These are phyloP conservation scores for Silybum marianum DNA, from an alignment of 129 eudicot species.

Conservation along the genomic window DNA sequence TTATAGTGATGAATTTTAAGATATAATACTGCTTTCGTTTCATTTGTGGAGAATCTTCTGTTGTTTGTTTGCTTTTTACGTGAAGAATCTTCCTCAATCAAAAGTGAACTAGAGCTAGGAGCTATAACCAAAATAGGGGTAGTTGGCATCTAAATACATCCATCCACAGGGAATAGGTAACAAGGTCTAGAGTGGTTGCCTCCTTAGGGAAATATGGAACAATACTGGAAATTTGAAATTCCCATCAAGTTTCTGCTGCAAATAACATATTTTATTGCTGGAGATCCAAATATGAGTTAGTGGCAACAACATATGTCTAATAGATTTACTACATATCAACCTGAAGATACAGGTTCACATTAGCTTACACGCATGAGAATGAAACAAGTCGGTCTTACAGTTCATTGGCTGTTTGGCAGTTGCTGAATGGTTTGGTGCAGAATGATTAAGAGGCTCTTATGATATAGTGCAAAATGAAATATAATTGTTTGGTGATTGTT, in stretches of 20 bases:
- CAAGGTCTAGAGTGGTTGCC: not conserved
- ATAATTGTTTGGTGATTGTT: too few relatives aligned
- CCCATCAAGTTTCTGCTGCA: not conserved
- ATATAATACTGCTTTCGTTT: too few relatives aligned
- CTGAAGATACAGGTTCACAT: not conserved
- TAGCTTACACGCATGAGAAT: not conserved
- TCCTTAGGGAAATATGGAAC: not conserved
- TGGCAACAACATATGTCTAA: not conserved
- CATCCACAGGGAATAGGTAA: not conserved
- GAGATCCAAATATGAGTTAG: not conserved
- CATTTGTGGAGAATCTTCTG: not conserved
- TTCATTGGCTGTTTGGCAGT: too few relatives aligned
- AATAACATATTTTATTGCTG: not conserved
- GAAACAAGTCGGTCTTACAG: not conserved
- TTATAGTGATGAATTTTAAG: not conserved
- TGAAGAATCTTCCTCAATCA: not conserved
- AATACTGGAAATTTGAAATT: not conserved
- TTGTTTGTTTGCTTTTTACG: not conserved
- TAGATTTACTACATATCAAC: not conserved
- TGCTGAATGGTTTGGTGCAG: too few relatives aligned
- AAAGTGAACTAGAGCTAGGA: not conserved
- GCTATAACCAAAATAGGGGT: not conserved
- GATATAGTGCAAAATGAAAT: too few relatives aligned
- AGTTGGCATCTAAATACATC: not conserved
- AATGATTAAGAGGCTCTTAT: too few relatives aligned